Conservation (phyloP, 192 early-diverging fungal genomes). For the Powellomyces hirtus region DNA sequence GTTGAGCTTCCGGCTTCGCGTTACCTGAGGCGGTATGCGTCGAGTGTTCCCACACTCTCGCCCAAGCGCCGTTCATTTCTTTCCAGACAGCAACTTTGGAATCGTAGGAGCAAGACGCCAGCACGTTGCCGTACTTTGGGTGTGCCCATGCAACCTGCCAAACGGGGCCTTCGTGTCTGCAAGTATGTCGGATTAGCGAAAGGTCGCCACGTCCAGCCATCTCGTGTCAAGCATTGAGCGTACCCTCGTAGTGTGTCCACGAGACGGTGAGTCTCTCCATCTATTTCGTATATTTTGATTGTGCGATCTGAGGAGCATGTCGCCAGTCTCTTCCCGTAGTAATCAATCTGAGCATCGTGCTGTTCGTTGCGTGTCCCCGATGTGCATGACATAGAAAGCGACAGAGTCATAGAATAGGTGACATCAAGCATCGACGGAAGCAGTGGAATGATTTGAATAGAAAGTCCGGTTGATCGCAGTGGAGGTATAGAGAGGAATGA, state of each 20-base stretch:
- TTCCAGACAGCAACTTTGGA: constrained; percentile 93
- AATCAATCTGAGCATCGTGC: constrained; percentile 81
- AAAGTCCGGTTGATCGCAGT: background rate
- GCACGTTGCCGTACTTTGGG: constrained; percentile 93
- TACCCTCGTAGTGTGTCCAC: constrained; percentile 74
- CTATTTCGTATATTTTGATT: constrained; percentile 91
- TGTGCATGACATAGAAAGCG: background rate
- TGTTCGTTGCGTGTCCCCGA: too few species aligned
- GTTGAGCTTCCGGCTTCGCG: background rate
- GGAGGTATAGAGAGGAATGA: background rate
- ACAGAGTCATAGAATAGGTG: background rate
- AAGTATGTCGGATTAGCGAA: background rate
- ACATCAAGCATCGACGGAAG: background rate
- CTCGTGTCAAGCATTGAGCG: background rate
- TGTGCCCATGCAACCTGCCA: constrained; percentile 99
- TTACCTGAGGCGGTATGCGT: constrained; percentile 87
- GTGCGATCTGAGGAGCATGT: constrained; percentile 96
- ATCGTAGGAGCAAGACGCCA: constrained; percentile 97
- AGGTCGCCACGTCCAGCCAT: background rate
- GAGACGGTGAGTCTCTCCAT: constrained; percentile 66
- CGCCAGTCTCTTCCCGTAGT: constrained; percentile 88
- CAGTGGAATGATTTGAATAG: background rate
- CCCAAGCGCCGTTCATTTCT: constrained; percentile 82
- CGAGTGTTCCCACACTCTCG: constrained; percentile 81
- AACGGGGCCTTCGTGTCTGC: constrained; percentile 88